Evolutionary conservation across 805 yeast genomes (phyloP).

Genomic region (Saccharomyces paradoxus): DNA sequence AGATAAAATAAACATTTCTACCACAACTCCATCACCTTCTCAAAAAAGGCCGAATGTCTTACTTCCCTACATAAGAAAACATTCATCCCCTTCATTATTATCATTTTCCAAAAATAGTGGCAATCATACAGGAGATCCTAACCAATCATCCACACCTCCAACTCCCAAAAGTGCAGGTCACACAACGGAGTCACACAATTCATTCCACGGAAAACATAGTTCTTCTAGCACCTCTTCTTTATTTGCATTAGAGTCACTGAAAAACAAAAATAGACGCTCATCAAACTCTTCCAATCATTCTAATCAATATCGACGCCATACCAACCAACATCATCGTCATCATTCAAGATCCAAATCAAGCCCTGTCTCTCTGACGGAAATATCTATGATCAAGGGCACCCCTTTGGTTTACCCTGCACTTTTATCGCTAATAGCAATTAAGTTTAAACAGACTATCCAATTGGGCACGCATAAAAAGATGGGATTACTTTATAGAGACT

Average conservation of each 20-base stretch:
- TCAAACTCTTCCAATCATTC: slow-evolving; percentile 6
- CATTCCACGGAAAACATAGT: not conserved
- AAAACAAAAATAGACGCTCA: slow-evolving; percentile 21
- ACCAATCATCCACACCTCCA: not conserved
- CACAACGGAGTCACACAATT: not conserved
- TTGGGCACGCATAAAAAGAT: slow-evolving; percentile 81
- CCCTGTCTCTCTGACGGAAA: not conserved
- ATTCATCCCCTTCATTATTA: not conserved
- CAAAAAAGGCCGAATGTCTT: not conserved
- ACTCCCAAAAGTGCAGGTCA: not conserved
- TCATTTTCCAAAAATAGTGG: not conserved
- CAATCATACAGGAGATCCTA: not conserved
- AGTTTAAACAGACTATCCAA: slow-evolving; percentile 61
- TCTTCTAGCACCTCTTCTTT: slow-evolving; percentile 16
- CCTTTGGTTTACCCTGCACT: slow-evolving; percentile 87
- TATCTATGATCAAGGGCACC: not conserved
- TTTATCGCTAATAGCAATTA: slow-evolving; percentile 73
- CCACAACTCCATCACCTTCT: not conserved
- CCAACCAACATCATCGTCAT: not conserved
- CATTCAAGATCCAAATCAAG: not conserved
- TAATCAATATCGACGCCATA: slow-evolving; percentile 1
- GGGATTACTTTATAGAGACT: slow-evolving; percentile 87
- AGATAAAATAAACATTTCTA: not conserved
- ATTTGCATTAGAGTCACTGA: slow-evolving; percentile 24
- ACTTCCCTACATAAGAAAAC: not conserved